These are phyloP conservation scores for Trichoderma arundinaceum DNA, from an alignment of 2,329 filamentous ascomycete species.

Conservation along the genomic window DNA sequence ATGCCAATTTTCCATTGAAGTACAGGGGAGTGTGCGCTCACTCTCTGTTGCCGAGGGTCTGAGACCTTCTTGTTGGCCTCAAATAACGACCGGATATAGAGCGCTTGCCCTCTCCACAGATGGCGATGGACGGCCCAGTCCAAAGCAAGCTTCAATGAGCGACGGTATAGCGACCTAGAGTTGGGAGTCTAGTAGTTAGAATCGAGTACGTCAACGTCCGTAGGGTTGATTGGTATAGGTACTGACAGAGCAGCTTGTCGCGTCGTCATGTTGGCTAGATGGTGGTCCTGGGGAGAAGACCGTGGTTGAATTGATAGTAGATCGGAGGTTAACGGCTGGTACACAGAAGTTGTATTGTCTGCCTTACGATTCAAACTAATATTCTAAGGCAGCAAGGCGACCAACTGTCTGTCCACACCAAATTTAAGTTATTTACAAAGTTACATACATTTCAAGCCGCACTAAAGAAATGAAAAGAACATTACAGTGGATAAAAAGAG, in stretches of 20 bases:
- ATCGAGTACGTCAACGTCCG: constrained; percentile 33
- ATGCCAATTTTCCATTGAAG: not conserved
- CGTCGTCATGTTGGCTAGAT: constrained; percentile 40
- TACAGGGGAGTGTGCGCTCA: constrained; percentile 50
- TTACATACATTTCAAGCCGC: no score
- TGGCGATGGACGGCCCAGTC: constrained; percentile 95
- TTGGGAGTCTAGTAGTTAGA: constrained; percentile 6
- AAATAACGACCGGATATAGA: constrained; percentile 94
- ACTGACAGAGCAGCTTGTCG: constrained; percentile 59
- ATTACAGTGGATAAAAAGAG: no score
- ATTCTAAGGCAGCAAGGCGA: constrained; percentile 20
- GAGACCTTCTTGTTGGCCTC: constrained; percentile 87
- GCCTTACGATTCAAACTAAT: constrained; percentile 9
- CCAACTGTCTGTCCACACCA: not conserved
- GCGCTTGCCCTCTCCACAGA: constrained; percentile 91
- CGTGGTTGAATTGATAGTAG: constrained; percentile 15
- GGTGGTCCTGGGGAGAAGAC: constrained; percentile 30
- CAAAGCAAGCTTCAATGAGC: constrained; percentile 88
- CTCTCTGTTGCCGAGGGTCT: constrained; percentile 85
- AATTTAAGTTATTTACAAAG: no score
- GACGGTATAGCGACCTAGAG: constrained; percentile 79
- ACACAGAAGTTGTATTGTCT: constrained; percentile 15
- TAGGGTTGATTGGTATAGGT: constrained; percentile 21
- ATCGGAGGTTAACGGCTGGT: constrained; percentile 3
- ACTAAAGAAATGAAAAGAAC: no score